A percentile compares a stretch with the other conserved stretches of the same genome.
Conservation (phyloP, 495 filamentous ascomycete species). For the Penicillium odoratum region DNA sequence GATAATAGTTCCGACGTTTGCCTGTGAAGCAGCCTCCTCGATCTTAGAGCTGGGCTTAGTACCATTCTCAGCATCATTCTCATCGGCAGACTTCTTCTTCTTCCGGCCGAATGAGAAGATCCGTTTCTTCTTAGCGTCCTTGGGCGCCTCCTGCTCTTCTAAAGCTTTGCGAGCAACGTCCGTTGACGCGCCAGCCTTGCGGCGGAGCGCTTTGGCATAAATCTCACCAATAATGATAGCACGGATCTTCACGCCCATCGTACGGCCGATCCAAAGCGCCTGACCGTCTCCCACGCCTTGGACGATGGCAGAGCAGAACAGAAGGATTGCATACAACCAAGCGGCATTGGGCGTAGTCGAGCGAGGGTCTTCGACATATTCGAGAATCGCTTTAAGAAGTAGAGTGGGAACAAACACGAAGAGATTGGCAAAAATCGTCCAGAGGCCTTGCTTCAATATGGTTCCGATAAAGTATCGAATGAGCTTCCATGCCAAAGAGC, state of each 20-base stretch:
- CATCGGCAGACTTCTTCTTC: slow-evolving; percentile 49
- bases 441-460: slow-evolving; percentile 74
- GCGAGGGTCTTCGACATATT: slow-evolving; percentile 85
- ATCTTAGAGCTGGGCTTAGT: slow-evolving; percentile 40
- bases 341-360: slow-evolving; percentile 82
- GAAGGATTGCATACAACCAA: slow-evolving; percentile 92
- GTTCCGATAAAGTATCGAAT: slow-evolving; percentile 77
- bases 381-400: slow-evolving; percentile 83
- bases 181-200: slow-evolving; percentile 77
- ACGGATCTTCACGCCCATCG: slow-evolving; percentile 87
- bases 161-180: slow-evolving; percentile 50
- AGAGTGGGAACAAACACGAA: slow-evolving; percentile 91
- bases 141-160: slow-evolving; percentile 29
- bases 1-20: slow-evolving; percentile 93
- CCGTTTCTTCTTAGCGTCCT: slow-evolving; percentile 42
- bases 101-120: slow-evolving; percentile 58
- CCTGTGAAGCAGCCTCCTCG: slow-evolving; percentile 64
- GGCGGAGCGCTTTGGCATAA: slow-evolving; percentile 92
- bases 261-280: slow-evolving; percentile 91
- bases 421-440: slow-evolving; percentile 73
- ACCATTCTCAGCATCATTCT: slow-evolving; percentile 32
- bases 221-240: slow-evolving; percentile 97
- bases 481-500: slow-evolving; percentile 75
- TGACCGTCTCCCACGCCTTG: slow-evolving; percentile 81
- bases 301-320: slow-evolving; percentile 75